Evolutionary conservation across 306 rosid species (phyloP).

Genomic region (Oxytropis ochrocephala): DNA sequence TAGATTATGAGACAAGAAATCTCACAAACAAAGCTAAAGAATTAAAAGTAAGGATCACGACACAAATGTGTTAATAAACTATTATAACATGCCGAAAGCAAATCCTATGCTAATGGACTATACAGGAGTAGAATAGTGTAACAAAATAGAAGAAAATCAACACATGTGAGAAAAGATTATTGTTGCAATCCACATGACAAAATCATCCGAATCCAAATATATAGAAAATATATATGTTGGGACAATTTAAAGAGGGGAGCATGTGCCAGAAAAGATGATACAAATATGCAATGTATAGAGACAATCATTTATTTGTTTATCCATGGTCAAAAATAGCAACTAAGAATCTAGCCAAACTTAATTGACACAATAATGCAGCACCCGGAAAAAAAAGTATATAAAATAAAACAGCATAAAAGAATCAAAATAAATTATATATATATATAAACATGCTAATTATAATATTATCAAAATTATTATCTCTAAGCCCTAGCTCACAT

Average conservation of each 20-base stretch:
- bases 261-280: conserved; percentile 37
- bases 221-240: conserved; percentile 18
- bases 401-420: not conserved
- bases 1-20: not conserved
- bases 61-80: not conserved
- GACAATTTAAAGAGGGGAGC: conserved; percentile 36
- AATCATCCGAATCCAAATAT: conserved; percentile 1
- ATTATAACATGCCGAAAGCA: not conserved
- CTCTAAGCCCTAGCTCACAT: too few relatives aligned
- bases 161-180: not conserved
- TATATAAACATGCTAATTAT: too few relatives aligned
- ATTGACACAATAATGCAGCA: conserved; percentile 7
- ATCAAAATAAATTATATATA: too few relatives aligned
- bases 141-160: not conserved
- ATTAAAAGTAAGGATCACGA: not conserved
- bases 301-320: conserved; percentile 30
- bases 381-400: not conserved
- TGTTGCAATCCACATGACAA: conserved; percentile 38
- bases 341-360: conserved; percentile 30
- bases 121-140: not conserved
- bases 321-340: conserved; percentile 26
- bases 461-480: not conserved
- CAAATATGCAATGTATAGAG: conserved; percentile 48
- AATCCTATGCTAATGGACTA: not conserved
- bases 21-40: not conserved